These are phyloP conservation scores for Pythium sukuiense DNA, from an alignment of 352 stramenopile genomes.

Conservation along the genomic window DNA sequence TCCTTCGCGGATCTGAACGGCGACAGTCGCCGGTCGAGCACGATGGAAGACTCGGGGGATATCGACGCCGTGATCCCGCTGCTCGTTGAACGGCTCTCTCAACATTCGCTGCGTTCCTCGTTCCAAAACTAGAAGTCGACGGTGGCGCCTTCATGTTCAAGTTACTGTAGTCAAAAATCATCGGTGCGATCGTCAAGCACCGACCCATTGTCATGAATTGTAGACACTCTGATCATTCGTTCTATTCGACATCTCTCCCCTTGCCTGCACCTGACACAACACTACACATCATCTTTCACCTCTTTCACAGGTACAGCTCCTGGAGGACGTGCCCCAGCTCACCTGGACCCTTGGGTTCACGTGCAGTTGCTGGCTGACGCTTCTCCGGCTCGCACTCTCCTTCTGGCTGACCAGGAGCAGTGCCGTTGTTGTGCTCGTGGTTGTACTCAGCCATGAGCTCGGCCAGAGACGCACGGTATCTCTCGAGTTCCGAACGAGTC, in stretches of 20 bases:
- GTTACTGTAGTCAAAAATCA: conserved; percentile 4
- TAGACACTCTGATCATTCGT: background rate
- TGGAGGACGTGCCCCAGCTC: conserved; percentile 22
- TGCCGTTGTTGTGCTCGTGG: conserved; percentile 10
- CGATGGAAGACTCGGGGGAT: conserved; percentile 25
- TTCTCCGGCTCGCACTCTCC: conserved; percentile 18
- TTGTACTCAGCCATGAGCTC: conserved; percentile 69
- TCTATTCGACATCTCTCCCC: background rate
- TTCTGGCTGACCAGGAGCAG: conserved; percentile 16
- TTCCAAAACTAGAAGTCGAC: conserved; percentile 17
- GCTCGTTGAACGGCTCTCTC: conserved; percentile 34
- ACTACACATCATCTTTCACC: background rate
- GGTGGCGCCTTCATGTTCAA: background rate
- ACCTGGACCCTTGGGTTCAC: background rate
- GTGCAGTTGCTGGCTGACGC: background rate
- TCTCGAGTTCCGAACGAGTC: conserved; percentile 36
- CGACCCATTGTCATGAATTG: background rate
- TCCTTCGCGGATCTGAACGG: conserved; percentile 1
- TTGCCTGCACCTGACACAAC: background rate
- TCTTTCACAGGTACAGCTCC: conserved; percentile 29
- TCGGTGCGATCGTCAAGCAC: background rate
- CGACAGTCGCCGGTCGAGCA: conserved; percentile 3
- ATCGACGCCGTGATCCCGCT: conserved; percentile 30
- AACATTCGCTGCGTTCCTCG: conserved; percentile 26
- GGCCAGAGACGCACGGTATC: conserved; percentile 49